phyloP scores from a whole-genome alignment of 2,329 filamentous ascomycete genomes.

The Colletotrichum filicis region DNA sequence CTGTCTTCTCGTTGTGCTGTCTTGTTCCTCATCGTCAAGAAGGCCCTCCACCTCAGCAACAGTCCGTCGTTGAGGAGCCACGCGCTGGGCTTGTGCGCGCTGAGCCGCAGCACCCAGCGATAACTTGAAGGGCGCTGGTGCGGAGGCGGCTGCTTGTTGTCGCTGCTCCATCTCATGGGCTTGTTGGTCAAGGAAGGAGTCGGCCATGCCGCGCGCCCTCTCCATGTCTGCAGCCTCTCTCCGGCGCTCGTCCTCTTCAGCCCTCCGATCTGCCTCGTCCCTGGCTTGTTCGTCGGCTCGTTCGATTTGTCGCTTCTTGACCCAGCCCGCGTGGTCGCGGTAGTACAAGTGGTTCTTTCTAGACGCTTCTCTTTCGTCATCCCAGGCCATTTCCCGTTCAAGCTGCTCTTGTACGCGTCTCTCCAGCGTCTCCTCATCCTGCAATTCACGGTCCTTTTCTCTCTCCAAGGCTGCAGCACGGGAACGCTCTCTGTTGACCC shows the following conservation, averaged over 20 bases:
- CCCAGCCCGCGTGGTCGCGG: conserved; percentile 85
- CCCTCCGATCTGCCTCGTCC: conserved; percentile 84
- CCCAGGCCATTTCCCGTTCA: conserved; percentile 74
- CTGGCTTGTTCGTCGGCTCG: conserved; percentile 78
- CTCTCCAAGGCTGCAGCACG: conserved; percentile 87
- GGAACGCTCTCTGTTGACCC: conserved; percentile 89
- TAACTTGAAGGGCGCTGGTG: conserved; percentile 87
- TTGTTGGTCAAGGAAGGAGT: conserved; percentile 89
- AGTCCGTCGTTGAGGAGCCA: conserved; percentile 74
- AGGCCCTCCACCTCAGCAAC: conserved; percentile 95
- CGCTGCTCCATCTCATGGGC: conserved; percentile 77
- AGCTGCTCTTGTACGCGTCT: conserved; percentile 78
- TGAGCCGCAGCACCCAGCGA: conserved; percentile 91
- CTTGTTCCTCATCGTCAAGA: conserved; percentile 93
- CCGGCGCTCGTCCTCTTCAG: conserved; percentile 80
- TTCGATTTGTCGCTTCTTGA: conserved; percentile 80
- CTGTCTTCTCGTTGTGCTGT: conserved; percentile 75
- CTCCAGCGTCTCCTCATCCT: conserved; percentile 74
- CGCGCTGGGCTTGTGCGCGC: conserved; percentile 68
- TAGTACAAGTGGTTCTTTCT: conserved; percentile 86
- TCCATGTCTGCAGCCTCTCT: conserved; percentile 78
- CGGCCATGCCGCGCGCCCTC: conserved; percentile 84
- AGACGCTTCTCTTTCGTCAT: conserved; percentile 85
- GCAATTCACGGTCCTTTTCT: conserved; percentile 82
- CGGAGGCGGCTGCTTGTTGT: conserved; percentile 47